Conservation (phyloP, 2,329 filamentous ascomycete genomes). For the Cercospora sp. region DNA sequence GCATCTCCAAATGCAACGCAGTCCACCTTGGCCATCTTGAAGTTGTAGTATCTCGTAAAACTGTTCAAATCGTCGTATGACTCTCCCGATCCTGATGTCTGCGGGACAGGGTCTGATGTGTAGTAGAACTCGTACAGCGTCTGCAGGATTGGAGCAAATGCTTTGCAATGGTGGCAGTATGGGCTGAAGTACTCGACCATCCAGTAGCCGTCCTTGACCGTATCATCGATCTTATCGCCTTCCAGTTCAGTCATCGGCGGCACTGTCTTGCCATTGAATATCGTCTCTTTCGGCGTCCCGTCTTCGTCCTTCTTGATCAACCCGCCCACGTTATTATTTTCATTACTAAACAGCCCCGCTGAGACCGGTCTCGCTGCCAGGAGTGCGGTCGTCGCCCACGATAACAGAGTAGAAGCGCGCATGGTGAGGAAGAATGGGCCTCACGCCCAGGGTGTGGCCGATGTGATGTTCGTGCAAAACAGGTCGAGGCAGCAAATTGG, state of each 20-base stretch:
- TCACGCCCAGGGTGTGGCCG: conserved; percentile 3
- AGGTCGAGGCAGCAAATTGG: neutral
- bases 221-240: conserved; percentile 58
- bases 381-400: conserved; percentile 35
- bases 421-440: conserved; percentile 27
- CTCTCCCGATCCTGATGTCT: conserved; percentile 48
- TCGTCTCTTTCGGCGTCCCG: conserved; percentile 45
- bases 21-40: conserved; percentile 83
- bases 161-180: conserved; percentile 68
- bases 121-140: conserved; percentile 95
- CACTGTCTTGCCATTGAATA: conserved; percentile 67
- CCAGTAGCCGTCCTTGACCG: conserved; percentile 68
- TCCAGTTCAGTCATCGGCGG: conserved; percentile 65
- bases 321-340: conserved; percentile 4
- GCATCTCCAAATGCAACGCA: conserved; percentile 80
- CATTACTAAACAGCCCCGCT: conserved; percentile 21
- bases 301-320: conserved; percentile 22
- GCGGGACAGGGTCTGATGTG: conserved; percentile 72
- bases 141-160: conserved; percentile 82
- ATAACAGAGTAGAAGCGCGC: conserved; percentile 35
- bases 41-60: conserved; percentile 83
- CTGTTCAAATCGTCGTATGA: conserved; percentile 58
- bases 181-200: conserved; percentile 56
- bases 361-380: conserved; percentile 20
- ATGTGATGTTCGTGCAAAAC: neutral